phyloP scores from a whole-genome alignment of 2,329 filamentous ascomycete species.

The Ophiostoma triangulosporum region DNA sequence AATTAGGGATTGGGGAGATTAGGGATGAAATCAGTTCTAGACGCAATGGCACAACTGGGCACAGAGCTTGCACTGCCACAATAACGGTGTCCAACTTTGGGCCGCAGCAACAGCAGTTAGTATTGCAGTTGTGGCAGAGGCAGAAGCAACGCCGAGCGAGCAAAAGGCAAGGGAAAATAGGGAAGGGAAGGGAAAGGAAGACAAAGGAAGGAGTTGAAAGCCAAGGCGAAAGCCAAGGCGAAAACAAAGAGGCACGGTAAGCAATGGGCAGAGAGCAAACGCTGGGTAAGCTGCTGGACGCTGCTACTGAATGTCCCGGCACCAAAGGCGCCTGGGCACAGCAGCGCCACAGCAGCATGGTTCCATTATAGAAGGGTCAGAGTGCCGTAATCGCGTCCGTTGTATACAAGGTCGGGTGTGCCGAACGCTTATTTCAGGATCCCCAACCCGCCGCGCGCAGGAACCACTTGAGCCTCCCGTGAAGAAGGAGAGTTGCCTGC shows the following conservation, averaged over 20 bases:
- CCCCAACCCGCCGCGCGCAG: slow-evolving; percentile 44
- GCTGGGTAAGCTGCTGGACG: neutral
- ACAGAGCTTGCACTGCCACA: too few species aligned
- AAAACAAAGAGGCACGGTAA: neutral
- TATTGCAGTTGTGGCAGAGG: neutral
- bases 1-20: too few species aligned
- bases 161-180: neutral
- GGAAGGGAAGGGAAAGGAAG: neutral
- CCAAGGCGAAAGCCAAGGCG: neutral
- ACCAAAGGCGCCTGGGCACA: neutral
- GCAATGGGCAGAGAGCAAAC: neutral
- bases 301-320: neutral
- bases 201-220: too few species aligned
- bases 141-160: neutral
- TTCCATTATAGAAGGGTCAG: slow-evolving; percentile 49
- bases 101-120: neutral
- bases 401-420: slow-evolving; percentile 95
- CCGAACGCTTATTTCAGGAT: slow-evolving; percentile 98
- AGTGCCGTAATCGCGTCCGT: slow-evolving; percentile 98
- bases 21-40: too few species aligned
- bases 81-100: neutral
- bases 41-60: too few species aligned
- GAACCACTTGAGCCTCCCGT: slow-evolving; percentile 71
- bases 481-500: slow-evolving; percentile 70
- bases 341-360: neutral